Base-by-base conservation (phyloP, 768 basidiomycete species). In the Chalciporus chontae region DNA sequence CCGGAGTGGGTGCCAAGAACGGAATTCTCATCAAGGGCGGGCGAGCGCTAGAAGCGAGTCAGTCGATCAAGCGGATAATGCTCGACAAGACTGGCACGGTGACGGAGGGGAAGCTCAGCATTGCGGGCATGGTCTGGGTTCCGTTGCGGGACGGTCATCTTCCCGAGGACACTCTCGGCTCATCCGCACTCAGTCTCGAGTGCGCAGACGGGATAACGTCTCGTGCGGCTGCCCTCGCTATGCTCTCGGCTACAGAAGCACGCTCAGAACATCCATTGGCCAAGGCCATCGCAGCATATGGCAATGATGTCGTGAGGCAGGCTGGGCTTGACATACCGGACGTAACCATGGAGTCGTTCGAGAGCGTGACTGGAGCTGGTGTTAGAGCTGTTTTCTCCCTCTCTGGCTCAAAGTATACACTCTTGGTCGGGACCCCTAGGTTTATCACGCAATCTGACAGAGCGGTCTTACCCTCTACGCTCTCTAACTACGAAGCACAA, bases 21-120 rank as follows among this genome's bases (percentile, higher is more conserved):
- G 95, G 96, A 0, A 98, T 99, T 51, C 72, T 99, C 40, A 98
- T 99, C 81, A 99, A 99, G 66, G 94, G 96, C 18, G 96, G 94
- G 2, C 77, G 88, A 13, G 94, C 96, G 3, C 74, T 99, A 23
- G 96, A 99, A 65, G 93, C 91, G 3, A 93, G 92, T 68, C 84
- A 81, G 56, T 76, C 77, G 45, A 83, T 98, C 60, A 83, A 84
- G 64, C 77, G 83, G 13, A 83, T 98, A 54, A 81, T 96, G 0
- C 65, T 98, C 43, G 96, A 99, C 77, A 99, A 99, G 77, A 99
- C 96, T 0, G 96, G 96, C 10, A 99, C 96, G 0, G 83, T 99
- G 10, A 99, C 96, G 0, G 78, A 92, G 41, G 96, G 96, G n/a
- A 96, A 92, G 70, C 77, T 97, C 61, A 82, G 74, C 27, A 89